Base-by-base conservation (phyloP, 306 rosid genomes). In the Carpinus fangiana region DNA sequence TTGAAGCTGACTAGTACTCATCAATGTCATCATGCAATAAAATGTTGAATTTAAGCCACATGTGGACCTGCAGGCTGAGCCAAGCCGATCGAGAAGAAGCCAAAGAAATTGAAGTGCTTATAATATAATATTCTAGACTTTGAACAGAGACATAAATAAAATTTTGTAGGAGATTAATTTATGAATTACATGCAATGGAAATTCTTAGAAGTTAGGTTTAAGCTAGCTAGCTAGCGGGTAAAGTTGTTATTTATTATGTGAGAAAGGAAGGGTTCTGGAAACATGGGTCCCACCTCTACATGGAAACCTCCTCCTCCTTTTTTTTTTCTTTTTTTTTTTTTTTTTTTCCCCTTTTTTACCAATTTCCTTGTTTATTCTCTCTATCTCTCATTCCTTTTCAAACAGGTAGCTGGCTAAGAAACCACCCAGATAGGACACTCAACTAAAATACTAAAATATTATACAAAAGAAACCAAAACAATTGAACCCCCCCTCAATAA, bases 401-500 rank as follows among this genome's bases (percentile, higher is more conserved):
- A 90, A 87, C 73, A 41, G 79, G 77, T 80, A 73, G 89, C 87
- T 82, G 77, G 84, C 72, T 69, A 78, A 83, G 92, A 82, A 88
- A 86, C 83, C 80, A 77, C 83, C 85, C 64, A 53, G 70, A 77
- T 72, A 68, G 78, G 80, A 80, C 86, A 74, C 78, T 74, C 77
- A 64, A 57, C 56, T 65, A 54, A 70, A 78, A 31, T 31, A 31
- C 34, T 31, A 41, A 41, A 41, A 82, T 62, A 82, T 26, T 62
- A 82, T 26, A 74, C 82, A 87, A 75, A 68, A 3, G n/a, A 7
- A 7, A 7, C 46, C 64, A 70, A 43, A 21, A 23, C 28, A 57
- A 73, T n/a, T 52, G 16, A 48, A 31, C 7, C 21, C 34, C 41
- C 21, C 34, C 41, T 5, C 28, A 57, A 77, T 74, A 0, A 81